Evolutionary conservation across 202 grass and related monocot species (phyloP).

Genomic region (Setaria italica): DNA sequence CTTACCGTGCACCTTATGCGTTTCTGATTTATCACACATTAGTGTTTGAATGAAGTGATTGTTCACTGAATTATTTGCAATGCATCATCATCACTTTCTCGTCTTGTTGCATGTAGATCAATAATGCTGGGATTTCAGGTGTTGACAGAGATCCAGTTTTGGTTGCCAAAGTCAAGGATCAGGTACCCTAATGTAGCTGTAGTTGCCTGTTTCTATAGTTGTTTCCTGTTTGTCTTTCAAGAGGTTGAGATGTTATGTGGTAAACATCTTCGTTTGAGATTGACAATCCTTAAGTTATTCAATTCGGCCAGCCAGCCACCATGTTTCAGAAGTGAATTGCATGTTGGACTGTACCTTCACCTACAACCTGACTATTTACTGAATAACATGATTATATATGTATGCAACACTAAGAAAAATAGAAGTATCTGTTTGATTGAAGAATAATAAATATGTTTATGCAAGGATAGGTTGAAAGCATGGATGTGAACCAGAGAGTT

Average conservation of each 20-base stretch:
- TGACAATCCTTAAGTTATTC: background rate
- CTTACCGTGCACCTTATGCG: background rate
- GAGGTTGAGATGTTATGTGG: background rate
- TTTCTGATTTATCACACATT: background rate
- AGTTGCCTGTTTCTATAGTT: background rate
- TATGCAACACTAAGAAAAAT: background rate
- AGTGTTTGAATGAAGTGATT: background rate
- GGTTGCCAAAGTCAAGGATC: conserved; percentile 52
- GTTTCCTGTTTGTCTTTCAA: conserved; percentile 5
- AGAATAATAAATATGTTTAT: conserved; percentile 28
- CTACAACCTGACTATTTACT: background rate
- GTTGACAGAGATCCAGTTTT: conserved; percentile 53
- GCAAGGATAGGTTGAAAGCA: conserved; percentile 43
- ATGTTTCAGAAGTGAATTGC: background rate
- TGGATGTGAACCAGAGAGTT: conserved; percentile 62
- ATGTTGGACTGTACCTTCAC: background rate
- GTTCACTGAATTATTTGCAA: background rate
- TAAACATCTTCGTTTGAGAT: background rate
- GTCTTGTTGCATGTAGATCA: conserved; percentile 49
- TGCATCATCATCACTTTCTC: background rate
- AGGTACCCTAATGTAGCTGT: conserved; percentile 32
- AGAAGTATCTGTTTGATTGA: background rate
- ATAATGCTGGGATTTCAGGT: conserved; percentile 71
- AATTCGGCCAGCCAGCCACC: background rate
- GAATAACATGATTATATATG: background rate